Conservation (phyloP, 306 rosid species). For the Pyrus pyrifolia region DNA sequence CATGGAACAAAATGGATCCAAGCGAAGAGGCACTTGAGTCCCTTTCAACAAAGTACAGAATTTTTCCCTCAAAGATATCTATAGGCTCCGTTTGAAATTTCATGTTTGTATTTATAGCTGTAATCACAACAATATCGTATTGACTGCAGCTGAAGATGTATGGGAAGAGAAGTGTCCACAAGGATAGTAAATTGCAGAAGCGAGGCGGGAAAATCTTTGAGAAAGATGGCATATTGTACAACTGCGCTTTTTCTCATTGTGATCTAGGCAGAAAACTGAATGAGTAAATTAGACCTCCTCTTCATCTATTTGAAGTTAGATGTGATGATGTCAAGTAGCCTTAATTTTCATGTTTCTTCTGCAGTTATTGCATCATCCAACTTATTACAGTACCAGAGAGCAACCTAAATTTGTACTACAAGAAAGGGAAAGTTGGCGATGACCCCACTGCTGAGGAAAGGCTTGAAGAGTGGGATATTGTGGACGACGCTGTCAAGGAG, state of each 20-base stretch:
- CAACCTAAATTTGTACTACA: constrained; percentile 51
- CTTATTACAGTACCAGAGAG: constrained; percentile 53
- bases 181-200: constrained; percentile 60
- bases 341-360: constrained; percentile 7
- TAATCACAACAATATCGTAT: not conserved
- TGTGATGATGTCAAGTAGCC: not conserved
- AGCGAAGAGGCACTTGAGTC: constrained; percentile 72
- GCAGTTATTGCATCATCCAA: constrained; percentile 74
- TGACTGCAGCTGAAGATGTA: constrained; percentile 68
- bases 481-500: constrained; percentile 46
- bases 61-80: not conserved
- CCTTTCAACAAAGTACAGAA: constrained; percentile 49
- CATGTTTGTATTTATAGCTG: not conserved
- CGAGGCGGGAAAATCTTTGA: constrained; percentile 63
- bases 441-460: constrained; percentile 74
- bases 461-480: constrained; percentile 49
- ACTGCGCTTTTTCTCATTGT: constrained; percentile 73
- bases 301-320: not conserved
- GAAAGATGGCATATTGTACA: constrained; percentile 61
- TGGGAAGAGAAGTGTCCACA: constrained; percentile 74
- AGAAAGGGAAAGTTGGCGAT: constrained; percentile 74
- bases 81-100: not conserved
- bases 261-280: constrained; percentile 67
- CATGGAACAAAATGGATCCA: constrained; percentile 82
- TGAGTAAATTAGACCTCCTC: constrained; percentile 36